A percentile compares a stretch with the other conserved stretches of the same genome.
Evolutionary conservation across 345 rosid species (phyloP).

Genomic region (Lepidium aucheri): DNA sequence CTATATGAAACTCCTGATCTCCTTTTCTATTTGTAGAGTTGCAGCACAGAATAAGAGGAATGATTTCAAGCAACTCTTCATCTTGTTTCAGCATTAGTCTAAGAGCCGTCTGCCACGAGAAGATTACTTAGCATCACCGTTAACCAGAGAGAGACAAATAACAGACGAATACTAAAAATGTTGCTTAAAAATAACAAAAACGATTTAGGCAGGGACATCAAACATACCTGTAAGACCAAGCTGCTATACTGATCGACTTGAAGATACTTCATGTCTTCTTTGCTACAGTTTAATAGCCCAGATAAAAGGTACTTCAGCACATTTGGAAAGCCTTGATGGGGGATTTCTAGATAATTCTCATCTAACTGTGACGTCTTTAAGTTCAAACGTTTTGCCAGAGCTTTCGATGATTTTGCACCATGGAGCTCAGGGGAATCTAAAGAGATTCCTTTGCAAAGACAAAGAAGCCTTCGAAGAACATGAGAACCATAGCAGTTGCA

Average conservation of each 20-base stretch:
- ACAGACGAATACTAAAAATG: neutral
- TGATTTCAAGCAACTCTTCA: constrained; percentile 51
- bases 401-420: constrained; percentile 51
- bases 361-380: constrained; percentile 34
- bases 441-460: constrained; percentile 82
- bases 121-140: neutral
- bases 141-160: neutral
- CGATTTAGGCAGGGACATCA: neutral
- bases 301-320: constrained; percentile 51
- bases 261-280: constrained; percentile 40
- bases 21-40: constrained; percentile 26
- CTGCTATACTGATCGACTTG: constrained; percentile 71
- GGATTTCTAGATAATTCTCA: constrained; percentile 24
- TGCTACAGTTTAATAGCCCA: constrained; percentile 49
- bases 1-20: constrained; percentile 37
- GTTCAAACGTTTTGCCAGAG: constrained; percentile 68
- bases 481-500: constrained; percentile 85
- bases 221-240: constrained; percentile 81
- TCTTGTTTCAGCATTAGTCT: constrained; percentile 57
- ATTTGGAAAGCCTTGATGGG: constrained; percentile 58
- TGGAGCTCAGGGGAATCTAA: constrained; percentile 62
- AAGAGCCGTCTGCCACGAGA: constrained; percentile 59
- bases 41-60: constrained; percentile 61
- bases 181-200: neutral
- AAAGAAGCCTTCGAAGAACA: constrained; percentile 86